Evolutionary conservation across 768 basidiomycete species (phyloP).

Genomic region (Lentinula sp.): DNA sequence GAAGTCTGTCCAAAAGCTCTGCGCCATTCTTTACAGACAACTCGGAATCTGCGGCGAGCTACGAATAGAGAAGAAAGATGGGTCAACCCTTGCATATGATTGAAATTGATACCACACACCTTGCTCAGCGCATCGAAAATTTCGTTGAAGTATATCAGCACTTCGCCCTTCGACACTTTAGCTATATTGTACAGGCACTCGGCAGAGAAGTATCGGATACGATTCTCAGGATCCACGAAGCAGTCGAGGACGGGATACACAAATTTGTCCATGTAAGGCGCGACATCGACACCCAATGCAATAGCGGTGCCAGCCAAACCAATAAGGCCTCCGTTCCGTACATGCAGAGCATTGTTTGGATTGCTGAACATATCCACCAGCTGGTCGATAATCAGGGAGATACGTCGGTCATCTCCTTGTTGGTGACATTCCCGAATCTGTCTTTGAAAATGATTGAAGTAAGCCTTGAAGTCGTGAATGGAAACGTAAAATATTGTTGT

Average conservation of each 20-base stretch:
- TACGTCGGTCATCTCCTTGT: slow-evolving; percentile 75
- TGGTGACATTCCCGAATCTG: slow-evolving; percentile 84
- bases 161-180: slow-evolving; percentile 95
- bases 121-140: slow-evolving; percentile 98
- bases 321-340: slow-evolving; percentile 92
- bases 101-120: slow-evolving; percentile 39
- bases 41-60: slow-evolving; percentile 97
- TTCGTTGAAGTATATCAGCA: slow-evolving; percentile 95
- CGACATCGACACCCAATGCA: slow-evolving; percentile 87
- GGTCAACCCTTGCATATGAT: not conserved
- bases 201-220: slow-evolving; percentile 95
- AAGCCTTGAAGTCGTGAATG: not conserved
- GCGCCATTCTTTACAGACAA: slow-evolving; percentile 97
- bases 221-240: slow-evolving; percentile 90
- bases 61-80: slow-evolving; percentile 6
- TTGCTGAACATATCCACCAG: slow-evolving; percentile 92
- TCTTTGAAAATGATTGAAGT: slow-evolving; percentile 27
- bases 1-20: slow-evolving; percentile 90
- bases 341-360: slow-evolving; percentile 74
- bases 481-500: slow-evolving; percentile 8
- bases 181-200: slow-evolving; percentile 98
- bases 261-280: slow-evolving; percentile 93
- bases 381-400: slow-evolving; percentile 87
- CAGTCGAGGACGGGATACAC: slow-evolving; percentile 83
- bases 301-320: slow-evolving; percentile 97